Base-by-base conservation (phyloP, 768 basidiomycete species). In the Mycena latifolia region DNA sequence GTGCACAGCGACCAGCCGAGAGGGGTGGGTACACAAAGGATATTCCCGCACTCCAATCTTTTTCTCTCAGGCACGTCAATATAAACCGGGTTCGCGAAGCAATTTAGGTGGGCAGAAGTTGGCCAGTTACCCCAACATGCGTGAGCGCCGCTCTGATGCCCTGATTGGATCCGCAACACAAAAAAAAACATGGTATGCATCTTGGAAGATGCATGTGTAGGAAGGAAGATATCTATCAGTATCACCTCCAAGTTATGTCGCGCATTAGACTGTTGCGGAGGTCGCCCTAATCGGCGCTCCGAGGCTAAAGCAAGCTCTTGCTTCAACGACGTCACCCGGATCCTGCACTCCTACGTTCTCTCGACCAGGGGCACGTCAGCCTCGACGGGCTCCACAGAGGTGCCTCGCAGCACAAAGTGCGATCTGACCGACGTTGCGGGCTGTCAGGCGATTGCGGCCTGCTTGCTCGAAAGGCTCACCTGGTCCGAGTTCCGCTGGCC, bases 51-150 rank as follows among this genome's bases (percentile, higher is more conserved):
- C n/a, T n/a, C n/a, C n/a, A n/a, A n/a, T n/a, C n/a, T n/a, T n/a
- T n/a, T 43, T 43, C 41, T 43, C 41, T 43, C 41, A 43, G 41
- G 41, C 39, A 62, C 31, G 52, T 37, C 53, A 62, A 47, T n/a
- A n/a, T n/a, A 8, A 15, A 50, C 8, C 5, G 14, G 51, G 14
- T 54, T 45, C 51, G 60, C 60, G 60, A 63, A 63, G 61, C 22
- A 48, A 63, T 35, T 55, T 63, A 63, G 61, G 55, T 55, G 61
- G 61, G 22, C 22, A 47, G 50, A 53, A 53, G 51, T 14, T 29
- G 11, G 31, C 31, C 37, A 39, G 4, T 39, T 39, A 8, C 37
- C n/a, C n/a, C n/a, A n/a, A n/a, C n/a, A n/a, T n/a, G n/a, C n/a
- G n/a, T n/a, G n/a, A n/a, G n/a, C n/a, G n/a, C 28, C 39, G 37